phyloP scores from a whole-genome alignment of 495 filamentous ascomycete genomes.

The Talaromyces wortmannii region DNA sequence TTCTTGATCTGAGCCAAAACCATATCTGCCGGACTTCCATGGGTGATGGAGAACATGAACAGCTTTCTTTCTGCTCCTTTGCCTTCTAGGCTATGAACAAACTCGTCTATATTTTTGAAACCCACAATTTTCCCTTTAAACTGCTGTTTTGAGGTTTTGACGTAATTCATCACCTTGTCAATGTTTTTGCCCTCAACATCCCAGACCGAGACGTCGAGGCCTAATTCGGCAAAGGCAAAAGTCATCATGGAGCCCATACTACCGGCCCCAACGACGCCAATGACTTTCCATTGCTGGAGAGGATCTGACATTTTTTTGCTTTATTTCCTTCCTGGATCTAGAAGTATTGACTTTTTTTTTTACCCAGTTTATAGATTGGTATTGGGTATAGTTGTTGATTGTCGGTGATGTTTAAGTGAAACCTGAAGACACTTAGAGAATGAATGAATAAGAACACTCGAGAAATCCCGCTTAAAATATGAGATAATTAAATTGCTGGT shows the following conservation, averaged over 20 bases:
- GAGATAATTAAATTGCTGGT: not conserved
- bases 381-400: too few species aligned
- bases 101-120: slow-evolving; percentile 30
- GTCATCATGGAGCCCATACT: slow-evolving; percentile 62
- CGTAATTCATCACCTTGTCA: slow-evolving; percentile 23
- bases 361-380: too few species aligned
- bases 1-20: slow-evolving; percentile 53
- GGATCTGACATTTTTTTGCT: not conserved
- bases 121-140: slow-evolving; percentile 26
- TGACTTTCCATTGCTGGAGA: slow-evolving; percentile 29
- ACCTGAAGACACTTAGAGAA: not conserved
- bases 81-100: slow-evolving; percentile 30
- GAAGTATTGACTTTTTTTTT: not conserved
- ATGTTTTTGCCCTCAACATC: slow-evolving; percentile 47
- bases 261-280: slow-evolving; percentile 59
- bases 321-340: not conserved
- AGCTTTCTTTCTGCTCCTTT: slow-evolving; percentile 23
- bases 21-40: slow-evolving; percentile 60
- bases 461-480: not conserved
- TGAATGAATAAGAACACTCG: too few species aligned
- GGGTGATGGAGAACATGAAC: slow-evolving; percentile 63
- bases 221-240: slow-evolving; percentile 57
- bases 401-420: not conserved
- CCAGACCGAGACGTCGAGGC: slow-evolving; percentile 52
- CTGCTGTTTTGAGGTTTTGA: slow-evolving; percentile 8